A percentile compares a stretch with the other conserved stretches of the same genome.
These are phyloP conservation scores for Ceratobasidium sp. DNA, from an alignment of 1,284 basidiomycete species.

Conservation along the genomic window DNA sequence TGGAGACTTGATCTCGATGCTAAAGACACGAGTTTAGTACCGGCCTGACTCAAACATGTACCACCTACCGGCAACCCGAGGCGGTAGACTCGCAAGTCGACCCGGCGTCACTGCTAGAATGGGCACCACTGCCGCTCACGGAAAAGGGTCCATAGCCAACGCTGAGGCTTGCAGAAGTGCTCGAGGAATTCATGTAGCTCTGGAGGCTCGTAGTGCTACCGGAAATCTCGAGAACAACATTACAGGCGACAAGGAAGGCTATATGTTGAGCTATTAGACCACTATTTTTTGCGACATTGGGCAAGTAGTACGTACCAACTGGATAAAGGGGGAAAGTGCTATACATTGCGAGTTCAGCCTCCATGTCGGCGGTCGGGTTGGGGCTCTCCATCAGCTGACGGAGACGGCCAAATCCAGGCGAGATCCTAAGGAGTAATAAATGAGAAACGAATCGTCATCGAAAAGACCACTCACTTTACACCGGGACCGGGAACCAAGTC, in stretches of 20 bases:
- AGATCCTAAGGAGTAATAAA: slow-evolving; percentile 7
- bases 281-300: not conserved
- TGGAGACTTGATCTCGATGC: slow-evolving; percentile 15
- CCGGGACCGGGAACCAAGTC: not conserved
- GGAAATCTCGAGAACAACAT: slow-evolving; percentile 29
- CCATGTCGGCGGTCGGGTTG: not conserved
- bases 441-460: not conserved
- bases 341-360: not conserved
- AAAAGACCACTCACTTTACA: not conserved
- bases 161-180: slow-evolving; percentile 6
- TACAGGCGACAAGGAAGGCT: slow-evolving; percentile 28
- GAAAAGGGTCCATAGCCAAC: slow-evolving; percentile 35
- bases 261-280: not conserved
- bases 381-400: not conserved
- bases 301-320: not conserved
- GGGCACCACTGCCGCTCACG: not conserved
- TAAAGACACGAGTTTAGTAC: not conserved
- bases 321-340: slow-evolving; percentile 21
- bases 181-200: slow-evolving; percentile 14
- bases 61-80: slow-evolving; percentile 3
- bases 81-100: not conserved
- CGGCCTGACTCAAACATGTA: not conserved
- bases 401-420: slow-evolving; percentile 13
- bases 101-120: not conserved
- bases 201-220: slow-evolving; percentile 24